Conservation (phyloP, 345 rosid species). For the Brassica incana region DNA sequence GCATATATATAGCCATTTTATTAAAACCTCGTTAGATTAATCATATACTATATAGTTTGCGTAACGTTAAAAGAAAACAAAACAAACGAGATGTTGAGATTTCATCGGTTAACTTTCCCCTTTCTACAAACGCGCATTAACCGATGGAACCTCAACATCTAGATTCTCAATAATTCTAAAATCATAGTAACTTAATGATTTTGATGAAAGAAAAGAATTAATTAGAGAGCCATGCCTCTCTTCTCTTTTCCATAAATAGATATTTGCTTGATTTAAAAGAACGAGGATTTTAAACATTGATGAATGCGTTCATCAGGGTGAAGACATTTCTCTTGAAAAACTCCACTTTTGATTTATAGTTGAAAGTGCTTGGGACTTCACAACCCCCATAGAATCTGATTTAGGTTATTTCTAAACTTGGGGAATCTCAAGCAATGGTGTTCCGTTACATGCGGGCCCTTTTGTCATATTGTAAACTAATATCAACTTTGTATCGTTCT, state of each 20-base stretch:
- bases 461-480: not conserved
- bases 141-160: constrained; percentile 33
- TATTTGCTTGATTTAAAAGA: constrained; percentile 19
- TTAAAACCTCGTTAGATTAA: constrained; percentile 1
- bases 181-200: not conserved
- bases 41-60: not conserved
- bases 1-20: not conserved
- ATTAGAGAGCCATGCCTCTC: constrained; percentile 32
- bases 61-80: not conserved
- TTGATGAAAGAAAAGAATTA: not conserved
- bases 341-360: constrained; percentile 25
- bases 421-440: constrained; percentile 24
- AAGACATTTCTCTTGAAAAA: constrained; percentile 1
- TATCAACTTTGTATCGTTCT: constrained; percentile 11
- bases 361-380: not conserved
- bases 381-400: constrained; percentile 10
- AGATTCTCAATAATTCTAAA: not conserved
- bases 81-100: constrained; percentile 5
- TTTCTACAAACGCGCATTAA: constrained; percentile 29
- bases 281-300: constrained; percentile 20
- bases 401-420: constrained; percentile 31
- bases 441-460: constrained; percentile 8
- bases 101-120: constrained; percentile 39
- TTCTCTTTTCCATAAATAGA: constrained; percentile 34
- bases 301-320: constrained; percentile 28